Base-by-base conservation (phyloP, 352 stramenopile species). In the Phytophthora nicotianae region DNA sequence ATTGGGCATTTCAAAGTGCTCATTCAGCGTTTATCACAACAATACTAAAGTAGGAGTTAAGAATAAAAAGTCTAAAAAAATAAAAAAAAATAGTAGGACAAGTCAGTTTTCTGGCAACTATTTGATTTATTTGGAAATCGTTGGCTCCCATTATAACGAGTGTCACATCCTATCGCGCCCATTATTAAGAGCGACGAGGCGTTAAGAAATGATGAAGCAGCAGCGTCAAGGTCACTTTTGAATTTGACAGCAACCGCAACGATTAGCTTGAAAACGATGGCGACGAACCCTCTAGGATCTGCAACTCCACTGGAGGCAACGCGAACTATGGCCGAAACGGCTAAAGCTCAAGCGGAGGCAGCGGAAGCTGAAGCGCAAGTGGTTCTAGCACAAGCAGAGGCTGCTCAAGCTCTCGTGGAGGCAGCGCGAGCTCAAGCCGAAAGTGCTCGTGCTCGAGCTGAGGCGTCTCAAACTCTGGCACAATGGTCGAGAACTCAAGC, bases 351-450 rank as follows among this genome's bases (percentile, higher is more conserved):
- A 57, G 63, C 63, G 9, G 56, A 71, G 10, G 63, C 50, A 42
- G 63, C 63, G 53, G 50, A 48, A 54, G 57, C 57, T 17, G 52
- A 71, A 67, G 57, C 63, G 8, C 27, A 43, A 51, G 63, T 48
- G 37, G 56, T 70, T 58, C 50, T 43, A 45, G 63, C 63, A 4
- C 63, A 71, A 62, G 63, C 63, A 9, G 63, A 71, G n/a, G 63
- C 63, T 14, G 57, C 57, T 41, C 27, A 50, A 35, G 56, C 56
- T 45, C 38, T 67, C 7, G 29, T 67, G 23, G 63, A 67, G n/a
- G 56, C 63, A 45, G 63, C 57, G 8, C 32, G 32, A 51, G 63
- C 50, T 38, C 56, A 71, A 38, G 63, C 63, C 13, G 63, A 67
- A 11, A 58, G 46, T n/a, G 50, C 63, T 5, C 45, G 16, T 33